phyloP scores from a whole-genome alignment of 306 rosid species.

The Rubus idaeus region DNA sequence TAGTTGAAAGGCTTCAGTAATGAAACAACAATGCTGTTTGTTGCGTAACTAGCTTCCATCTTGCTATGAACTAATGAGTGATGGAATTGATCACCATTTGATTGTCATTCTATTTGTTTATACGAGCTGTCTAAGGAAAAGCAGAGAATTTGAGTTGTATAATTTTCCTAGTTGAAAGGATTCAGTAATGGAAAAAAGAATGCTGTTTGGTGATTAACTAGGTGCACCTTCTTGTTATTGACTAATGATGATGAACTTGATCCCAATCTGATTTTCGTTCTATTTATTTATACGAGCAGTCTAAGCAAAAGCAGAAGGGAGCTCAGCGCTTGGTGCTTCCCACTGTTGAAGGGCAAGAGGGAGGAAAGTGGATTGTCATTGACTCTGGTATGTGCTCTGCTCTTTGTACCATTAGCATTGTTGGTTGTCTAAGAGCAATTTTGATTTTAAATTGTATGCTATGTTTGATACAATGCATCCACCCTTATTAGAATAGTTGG shows the following conservation, averaged over 20 bases:
- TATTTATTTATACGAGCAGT: slow-evolving; percentile 37
- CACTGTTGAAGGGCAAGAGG: slow-evolving; percentile 80
- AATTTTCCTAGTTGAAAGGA: background rate
- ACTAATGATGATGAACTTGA: background rate
- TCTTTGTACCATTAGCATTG: slow-evolving; percentile 5
- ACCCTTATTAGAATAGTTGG: background rate
- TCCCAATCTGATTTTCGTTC: background rate
- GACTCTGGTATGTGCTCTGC: slow-evolving; percentile 66
- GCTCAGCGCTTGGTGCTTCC: slow-evolving; percentile 62
- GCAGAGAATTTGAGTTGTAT: background rate
- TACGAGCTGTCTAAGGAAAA: no score
- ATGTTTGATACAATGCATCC: background rate
- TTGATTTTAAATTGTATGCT: background rate
- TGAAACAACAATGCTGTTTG: background rate
- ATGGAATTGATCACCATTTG: background rate
- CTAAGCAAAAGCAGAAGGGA: slow-evolving; percentile 91
- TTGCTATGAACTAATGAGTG: background rate
- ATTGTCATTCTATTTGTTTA: background rate
- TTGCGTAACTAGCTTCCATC: no score
- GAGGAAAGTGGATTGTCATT: slow-evolving; percentile 90
- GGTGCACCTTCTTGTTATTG: background rate
- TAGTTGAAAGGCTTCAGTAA: background rate
- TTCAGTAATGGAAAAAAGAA: background rate
- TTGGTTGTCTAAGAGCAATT: background rate
- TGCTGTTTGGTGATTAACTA: background rate